Evolutionary conservation across 2,329 filamentous ascomycete species (phyloP).

Genomic region (Lachnellula hyalina): DNA sequence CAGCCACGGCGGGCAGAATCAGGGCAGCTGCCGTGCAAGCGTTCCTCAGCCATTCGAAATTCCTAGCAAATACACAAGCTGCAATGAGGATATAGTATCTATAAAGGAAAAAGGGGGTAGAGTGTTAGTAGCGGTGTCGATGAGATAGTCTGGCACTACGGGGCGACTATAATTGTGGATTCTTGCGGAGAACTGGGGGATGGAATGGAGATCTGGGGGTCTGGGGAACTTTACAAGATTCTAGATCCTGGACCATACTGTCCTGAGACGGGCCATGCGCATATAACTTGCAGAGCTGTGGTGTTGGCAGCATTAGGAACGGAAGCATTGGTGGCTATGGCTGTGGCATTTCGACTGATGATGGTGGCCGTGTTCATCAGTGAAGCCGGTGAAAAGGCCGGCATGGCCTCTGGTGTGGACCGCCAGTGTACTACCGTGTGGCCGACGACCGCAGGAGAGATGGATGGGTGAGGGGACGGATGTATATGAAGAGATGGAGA

Average conservation of each 20-base stretch:
- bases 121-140: background rate
- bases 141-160: too few species aligned
- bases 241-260: conserved; percentile 53
- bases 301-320: conserved; percentile 19
- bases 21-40: conserved; percentile 59
- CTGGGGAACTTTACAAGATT: conserved; percentile 38
- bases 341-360: conserved; percentile 9
- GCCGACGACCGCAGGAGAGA: too few species aligned
- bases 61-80: conserved; percentile 58
- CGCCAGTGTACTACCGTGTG: background rate
- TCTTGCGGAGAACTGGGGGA: background rate
- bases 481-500: too few species aligned
- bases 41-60: conserved; percentile 55
- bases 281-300: conserved; percentile 42
- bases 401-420: conserved; percentile 25
- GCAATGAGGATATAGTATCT: conserved; percentile 61
- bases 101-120: background rate
- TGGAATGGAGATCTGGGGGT: background rate
- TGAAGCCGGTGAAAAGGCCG: conserved; percentile 32
- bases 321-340: conserved; percentile 9
- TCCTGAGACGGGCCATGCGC: conserved; percentile 51
- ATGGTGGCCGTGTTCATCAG: conserved; percentile 26
- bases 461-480: too few species aligned
- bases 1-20: conserved; percentile 58
- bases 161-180: background rate